These are phyloP conservation scores for Rhododendron ovatum DNA, from an alignment of 148 eudicot genomes.

Conservation along the genomic window DNA sequence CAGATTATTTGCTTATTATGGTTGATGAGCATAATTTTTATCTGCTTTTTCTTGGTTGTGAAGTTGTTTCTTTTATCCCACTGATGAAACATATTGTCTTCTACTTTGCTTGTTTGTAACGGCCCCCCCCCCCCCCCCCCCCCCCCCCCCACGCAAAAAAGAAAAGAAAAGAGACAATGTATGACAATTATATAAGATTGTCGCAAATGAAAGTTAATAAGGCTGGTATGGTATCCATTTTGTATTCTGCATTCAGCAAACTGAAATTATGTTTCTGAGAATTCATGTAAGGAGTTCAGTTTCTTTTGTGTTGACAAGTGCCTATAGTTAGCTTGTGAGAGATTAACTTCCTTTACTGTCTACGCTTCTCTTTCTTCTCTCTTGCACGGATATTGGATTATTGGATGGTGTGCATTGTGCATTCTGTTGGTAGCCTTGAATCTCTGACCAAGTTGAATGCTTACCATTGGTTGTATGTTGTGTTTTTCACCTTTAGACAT, in stretches of 20 bases:
- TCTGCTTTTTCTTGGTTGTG: background rate
- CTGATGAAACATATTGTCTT: background rate
- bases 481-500: background rate
- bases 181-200: background rate
- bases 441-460: background rate
- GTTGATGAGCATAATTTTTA: background rate
- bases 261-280: background rate
- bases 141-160: no score
- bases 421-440: background rate
- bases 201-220: background rate
- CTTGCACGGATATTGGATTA: background rate
- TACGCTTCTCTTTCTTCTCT: background rate
- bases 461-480: background rate
- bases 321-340: background rate
- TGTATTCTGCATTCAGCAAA: background rate
- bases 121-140: no score
- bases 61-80: background rate
- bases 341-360: background rate
- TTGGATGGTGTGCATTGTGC: background rate
- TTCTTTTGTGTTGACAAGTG: slow-evolving; percentile 2
- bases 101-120: background rate
- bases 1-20: background rate
- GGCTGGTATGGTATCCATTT: background rate
- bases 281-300: background rate
- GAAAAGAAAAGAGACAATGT: no score